Conservation (phyloP, 1,139 yeast genomes). For the Spathaspora sp. region DNA sequence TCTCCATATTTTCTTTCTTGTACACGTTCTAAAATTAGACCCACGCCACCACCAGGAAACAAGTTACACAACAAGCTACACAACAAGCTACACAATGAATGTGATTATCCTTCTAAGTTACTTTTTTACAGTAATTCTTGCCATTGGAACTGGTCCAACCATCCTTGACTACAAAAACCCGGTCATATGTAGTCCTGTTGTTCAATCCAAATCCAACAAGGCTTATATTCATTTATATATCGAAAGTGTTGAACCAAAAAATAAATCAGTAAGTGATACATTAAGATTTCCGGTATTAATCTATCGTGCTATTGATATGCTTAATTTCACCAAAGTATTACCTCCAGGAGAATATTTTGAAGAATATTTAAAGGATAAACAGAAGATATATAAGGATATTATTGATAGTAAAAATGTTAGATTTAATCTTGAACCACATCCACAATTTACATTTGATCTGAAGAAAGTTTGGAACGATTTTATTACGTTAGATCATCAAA, state of each 20-base stretch:
- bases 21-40: background rate
- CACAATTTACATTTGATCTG: conserved; percentile 7
- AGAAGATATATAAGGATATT: conserved; percentile 13
- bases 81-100: too few relatives aligned
- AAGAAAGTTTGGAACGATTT: conserved; percentile 12
- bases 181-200: conserved; percentile 10
- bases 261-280: conserved; percentile 1
- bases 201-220: conserved; percentile 8
- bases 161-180: conserved; percentile 9
- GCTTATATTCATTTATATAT: conserved; percentile 5
- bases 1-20: background rate
- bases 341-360: conserved; percentile 15
- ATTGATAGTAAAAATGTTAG: conserved; percentile 14
- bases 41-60: background rate
- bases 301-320: conserved; percentile 25
- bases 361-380: conserved; percentile 13
- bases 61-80: too few relatives aligned
- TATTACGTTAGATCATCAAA: conserved; percentile 9
- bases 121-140: conserved; percentile 1
- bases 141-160: conserved; percentile 8
- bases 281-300: conserved; percentile 24
- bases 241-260: conserved; percentile 4
- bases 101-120: background rate
- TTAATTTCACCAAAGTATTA: conserved; percentile 24
- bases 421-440: conserved; percentile 10